Evolutionary conservation across 768 basidiomycete genomes (phyloP), one percentile per base, ranked within the genome.

Genomic region (Saitozyma sp.): DNA sequence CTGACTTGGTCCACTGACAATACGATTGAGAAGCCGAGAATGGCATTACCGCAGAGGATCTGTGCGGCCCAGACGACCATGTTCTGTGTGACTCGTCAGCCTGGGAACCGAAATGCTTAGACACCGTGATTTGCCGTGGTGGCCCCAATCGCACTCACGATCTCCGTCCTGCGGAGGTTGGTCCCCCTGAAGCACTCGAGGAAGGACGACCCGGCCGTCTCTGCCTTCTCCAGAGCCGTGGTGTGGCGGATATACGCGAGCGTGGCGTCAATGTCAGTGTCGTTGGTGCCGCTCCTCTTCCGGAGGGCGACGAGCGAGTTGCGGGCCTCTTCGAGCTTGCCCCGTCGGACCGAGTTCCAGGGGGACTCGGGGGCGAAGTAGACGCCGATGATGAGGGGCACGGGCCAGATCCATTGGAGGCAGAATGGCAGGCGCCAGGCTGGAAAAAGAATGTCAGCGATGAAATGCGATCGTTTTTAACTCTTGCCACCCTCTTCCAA

Each of bases 131-230:
- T 17, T 13, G 45, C 6, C 3, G n/a, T 46, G 45, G 2, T 46
- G 13, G n/a, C 13, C 2, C 13, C n/a, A 11, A 6, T 46, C 45
- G 2, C 41, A 58, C 63, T 49, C 13, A 70, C 71, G 50, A 77
- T 77, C 54, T 75, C 73, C 14, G 75, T 77, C 58, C 75, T 66
- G 51, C 75, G 56, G 8, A 65, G 60, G 57, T 77, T 68, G 57
- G 63, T 62, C 6, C 73, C 71, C 57, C 58, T 67, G 71, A 77
- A 75, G 48, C 73, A 75, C 13, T 77, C 60, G 11, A 65, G 20
- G 54, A 62, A 70, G n/a, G 56, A 56, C 17, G 71, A 41, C n/a
- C 68, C 69, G 8, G 49, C 58, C n/a, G 67, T 67, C 40, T 64
- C 60, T 11, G 68, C 51, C 39, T 20, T 55, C 50, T 73, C 75